Base-by-base conservation (phyloP, 495 filamentous ascomycete species). In the Echria macrotheca region DNA sequence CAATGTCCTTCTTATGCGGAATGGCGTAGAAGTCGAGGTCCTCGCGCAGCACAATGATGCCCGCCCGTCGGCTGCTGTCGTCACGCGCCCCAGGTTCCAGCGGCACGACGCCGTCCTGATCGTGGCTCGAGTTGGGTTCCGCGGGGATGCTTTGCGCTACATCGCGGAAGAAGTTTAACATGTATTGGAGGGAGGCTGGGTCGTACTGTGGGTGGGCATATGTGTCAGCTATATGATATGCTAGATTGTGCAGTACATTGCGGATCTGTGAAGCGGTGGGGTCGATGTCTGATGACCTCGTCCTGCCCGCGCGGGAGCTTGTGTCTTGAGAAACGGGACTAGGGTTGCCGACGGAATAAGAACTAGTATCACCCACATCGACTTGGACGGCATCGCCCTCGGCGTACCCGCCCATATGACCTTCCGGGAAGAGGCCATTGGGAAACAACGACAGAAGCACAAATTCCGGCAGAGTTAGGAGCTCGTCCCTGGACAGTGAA, bases 1-100 rank as follows among this genome's bases (percentile, higher is more conserved):
- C 82, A 48, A 99, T 95, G 45, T 95, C 85, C 18, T 82, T 65
- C 44, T 77, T 76, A 25, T 91, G 93, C n/a, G 93, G 94, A 46
- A 99, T 97, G 25, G 79, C 88, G 62, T 99, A 99, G 60, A 97
- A 99, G 61, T 99, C 93, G 15, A 99, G 77, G 61, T 99, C 94
- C 65, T 99, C 93, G 37, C 94, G 77, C 44, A 99, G 70, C 11
- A 99, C 93, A 53, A 99, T 99, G 61, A 99, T 99, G 21, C 94
- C 93, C 9, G 94, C 93, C 24, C 94, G 81, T 57, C 93, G 89
- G 43, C 59, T 70, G 43, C 65, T 66, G 51, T 74, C 69, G 24
- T 79, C 75, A 6, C 74, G 68, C 17, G 64, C 60, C 15, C 56
- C 66, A 5, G 69, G 66, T 43, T 76, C 74, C 42, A 88, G 76